Conservation (phyloP, 805 yeast genomes). For the Myxozyma lipomycoides region DNA sequence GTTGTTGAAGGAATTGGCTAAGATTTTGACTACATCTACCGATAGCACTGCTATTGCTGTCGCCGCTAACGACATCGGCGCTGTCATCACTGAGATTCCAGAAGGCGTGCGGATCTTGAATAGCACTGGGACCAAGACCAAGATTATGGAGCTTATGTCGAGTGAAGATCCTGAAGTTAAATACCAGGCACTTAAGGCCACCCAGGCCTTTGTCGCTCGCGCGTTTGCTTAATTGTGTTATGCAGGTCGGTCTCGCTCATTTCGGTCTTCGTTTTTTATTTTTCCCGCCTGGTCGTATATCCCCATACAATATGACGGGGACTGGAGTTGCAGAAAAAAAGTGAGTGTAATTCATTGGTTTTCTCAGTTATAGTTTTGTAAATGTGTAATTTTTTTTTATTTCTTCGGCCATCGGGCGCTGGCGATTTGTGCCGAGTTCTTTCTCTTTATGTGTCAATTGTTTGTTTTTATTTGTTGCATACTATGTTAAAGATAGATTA, state of each 20-base stretch:
- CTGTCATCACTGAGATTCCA: constrained; percentile 57
- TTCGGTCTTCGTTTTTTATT: no score
- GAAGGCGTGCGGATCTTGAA: constrained; percentile 55
- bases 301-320: background rate
- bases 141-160: constrained; percentile 79
- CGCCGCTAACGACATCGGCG: constrained; percentile 63
- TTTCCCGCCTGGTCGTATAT: background rate
- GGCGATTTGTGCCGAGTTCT: no score
- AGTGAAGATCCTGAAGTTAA: constrained; percentile 81
- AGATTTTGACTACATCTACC: constrained; percentile 33
- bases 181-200: constrained; percentile 90
- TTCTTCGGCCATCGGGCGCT: no score
- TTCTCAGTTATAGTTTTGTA: no score
- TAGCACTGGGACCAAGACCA: constrained; percentile 61
- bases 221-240: constrained; percentile 41
- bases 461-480: no score
- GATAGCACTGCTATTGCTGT: constrained; percentile 48
- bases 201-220: constrained; percentile 89
- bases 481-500: no score
- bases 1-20: constrained; percentile 58
- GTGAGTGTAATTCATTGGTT: no score
- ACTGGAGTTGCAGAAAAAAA: background rate
- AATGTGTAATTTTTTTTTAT: no score
- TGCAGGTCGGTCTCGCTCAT: background rate
- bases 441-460: no score